Base-by-base conservation (phyloP, 139 green algal species). In the Haematococcus sp. region DNA sequence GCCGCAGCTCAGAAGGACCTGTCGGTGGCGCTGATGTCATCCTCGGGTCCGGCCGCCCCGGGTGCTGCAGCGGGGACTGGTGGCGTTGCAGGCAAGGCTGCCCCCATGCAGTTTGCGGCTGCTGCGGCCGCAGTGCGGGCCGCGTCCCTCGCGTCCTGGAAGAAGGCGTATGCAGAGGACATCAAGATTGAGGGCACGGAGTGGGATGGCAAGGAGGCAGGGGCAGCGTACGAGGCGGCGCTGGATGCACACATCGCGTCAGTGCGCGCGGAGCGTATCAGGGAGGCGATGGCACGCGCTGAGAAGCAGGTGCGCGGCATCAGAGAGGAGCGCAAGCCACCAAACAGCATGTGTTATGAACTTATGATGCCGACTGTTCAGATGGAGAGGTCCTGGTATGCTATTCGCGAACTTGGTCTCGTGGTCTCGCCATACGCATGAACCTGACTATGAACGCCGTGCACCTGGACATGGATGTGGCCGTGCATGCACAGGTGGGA, bases 141-240 rank as follows among this genome's bases (percentile, higher is more conserved):
- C 4, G 35, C 56, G 27, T 56, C 74, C 5, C 15, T 65, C 28
- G 25, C 54, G 9, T 20, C 55, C 28, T 80, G 54, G n/a, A 46
- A 44, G 51, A 25, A 32, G 3, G 31, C 31, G 17, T 84, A 78
- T 43, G 67, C 43, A 1, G 64, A 61, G 69, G 66, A 84, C 22
- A 33, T 84, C 1, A 25, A 52, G 2, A n/a, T 76, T 4, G 46
- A 75, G 64, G 70, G 68, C 61, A 76, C 52, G 16, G 52, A 35
- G 3, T 84, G 78, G 78, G 74, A 80, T 56, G 79, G 74, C 46
- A 28, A 54, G 28, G 74, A 52, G 13, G 74, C 68, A 54, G 9
- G 5, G 28, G 60, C 51, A 17, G 66, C 61, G 17, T 60, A 73
- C 23, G 40, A 32, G 11, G 68, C 33, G 31, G 59, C 43, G 32